Evolutionary conservation across 2,329 filamentous ascomycete genomes (phyloP).

Genomic region (Colletotrichum siamense): DNA sequence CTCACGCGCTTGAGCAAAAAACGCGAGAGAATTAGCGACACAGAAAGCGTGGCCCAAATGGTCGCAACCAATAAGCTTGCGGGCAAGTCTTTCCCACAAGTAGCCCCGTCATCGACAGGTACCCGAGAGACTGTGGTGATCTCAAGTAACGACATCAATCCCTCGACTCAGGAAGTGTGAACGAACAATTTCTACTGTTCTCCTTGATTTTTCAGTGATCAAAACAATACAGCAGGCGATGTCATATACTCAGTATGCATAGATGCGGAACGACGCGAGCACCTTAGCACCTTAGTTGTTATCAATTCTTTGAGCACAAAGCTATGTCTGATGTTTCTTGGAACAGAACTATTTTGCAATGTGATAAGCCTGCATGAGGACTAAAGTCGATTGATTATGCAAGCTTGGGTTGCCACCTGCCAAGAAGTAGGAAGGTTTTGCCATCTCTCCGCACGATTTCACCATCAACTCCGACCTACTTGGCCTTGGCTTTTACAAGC

Average conservation of each 20-base stretch:
- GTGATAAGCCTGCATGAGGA: not conserved
- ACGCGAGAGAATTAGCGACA: not conserved
- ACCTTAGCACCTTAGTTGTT: not conserved
- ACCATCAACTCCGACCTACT: not conserved
- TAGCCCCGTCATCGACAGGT: not conserved
- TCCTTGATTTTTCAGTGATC: not conserved
- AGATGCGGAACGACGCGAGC: not conserved
- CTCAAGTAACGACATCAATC: not conserved
- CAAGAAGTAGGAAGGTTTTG: not conserved
- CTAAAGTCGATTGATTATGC: not conserved
- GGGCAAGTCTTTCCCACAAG: not conserved
- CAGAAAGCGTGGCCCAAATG: not conserved
- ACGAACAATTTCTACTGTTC: not conserved
- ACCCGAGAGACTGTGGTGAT: not conserved
- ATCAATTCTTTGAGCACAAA: not conserved
- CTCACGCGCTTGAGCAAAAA: not conserved
- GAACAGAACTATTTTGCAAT: not conserved
- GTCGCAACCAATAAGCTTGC: not conserved
- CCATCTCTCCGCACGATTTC: not conserved
- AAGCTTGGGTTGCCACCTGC: not conserved
- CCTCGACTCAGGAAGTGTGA: not conserved
- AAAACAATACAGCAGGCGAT: not conserved
- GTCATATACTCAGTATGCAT: not conserved
- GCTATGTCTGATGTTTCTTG: not conserved
- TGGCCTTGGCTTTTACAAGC: not conserved